Conservation (phyloP, 176 grass and related monocot species). For the Tuctoria greenei region DNA sequence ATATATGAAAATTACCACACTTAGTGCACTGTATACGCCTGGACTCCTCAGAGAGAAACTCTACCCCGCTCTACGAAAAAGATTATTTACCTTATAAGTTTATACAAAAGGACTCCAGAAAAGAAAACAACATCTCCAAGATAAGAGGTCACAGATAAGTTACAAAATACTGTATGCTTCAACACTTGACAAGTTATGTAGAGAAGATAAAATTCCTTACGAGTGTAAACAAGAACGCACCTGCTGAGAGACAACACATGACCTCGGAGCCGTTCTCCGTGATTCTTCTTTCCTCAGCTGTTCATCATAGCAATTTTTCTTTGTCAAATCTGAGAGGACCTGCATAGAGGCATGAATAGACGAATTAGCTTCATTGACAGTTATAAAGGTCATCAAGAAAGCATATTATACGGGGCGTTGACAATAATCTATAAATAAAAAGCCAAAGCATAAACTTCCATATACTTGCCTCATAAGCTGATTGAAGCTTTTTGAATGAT, state of each 20-base stretch:
- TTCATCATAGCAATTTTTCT: conserved; percentile 87
- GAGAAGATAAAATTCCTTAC: conserved; percentile 19
- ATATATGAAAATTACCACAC: conserved; percentile 94
- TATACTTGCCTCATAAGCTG: conserved; percentile 87
- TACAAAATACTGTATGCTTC: conserved; percentile 4
- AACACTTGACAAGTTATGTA: conserved; percentile 5
- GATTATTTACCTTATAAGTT: conserved; percentile 15
- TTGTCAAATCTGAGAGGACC: conserved; percentile 84
- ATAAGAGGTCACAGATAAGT: neutral
- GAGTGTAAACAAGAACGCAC: conserved; percentile 39
- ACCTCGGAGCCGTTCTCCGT: conserved; percentile 57
- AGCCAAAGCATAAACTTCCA: conserved; percentile 19
- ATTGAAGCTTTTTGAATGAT: conserved; percentile 99
- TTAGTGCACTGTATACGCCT: conserved; percentile 97
- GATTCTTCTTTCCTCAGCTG: conserved; percentile 90
- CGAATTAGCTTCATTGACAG: conserved; percentile 30
- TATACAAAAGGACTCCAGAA: neutral
- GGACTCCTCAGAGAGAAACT: conserved; percentile 89
- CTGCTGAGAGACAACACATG: conserved; percentile 67
- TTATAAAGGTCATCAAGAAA: conserved; percentile 11
- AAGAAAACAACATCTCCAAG: neutral
- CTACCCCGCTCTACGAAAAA: conserved; percentile 70
- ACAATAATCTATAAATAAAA: conserved; percentile 27
- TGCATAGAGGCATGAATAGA: conserved; percentile 43
- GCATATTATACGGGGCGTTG: neutral